Evolutionary conservation across 192 early-diverging fungal species (phyloP), one percentile per base, ranked within the genome.

Genomic region (Lunasporangiospora selenospora): DNA sequence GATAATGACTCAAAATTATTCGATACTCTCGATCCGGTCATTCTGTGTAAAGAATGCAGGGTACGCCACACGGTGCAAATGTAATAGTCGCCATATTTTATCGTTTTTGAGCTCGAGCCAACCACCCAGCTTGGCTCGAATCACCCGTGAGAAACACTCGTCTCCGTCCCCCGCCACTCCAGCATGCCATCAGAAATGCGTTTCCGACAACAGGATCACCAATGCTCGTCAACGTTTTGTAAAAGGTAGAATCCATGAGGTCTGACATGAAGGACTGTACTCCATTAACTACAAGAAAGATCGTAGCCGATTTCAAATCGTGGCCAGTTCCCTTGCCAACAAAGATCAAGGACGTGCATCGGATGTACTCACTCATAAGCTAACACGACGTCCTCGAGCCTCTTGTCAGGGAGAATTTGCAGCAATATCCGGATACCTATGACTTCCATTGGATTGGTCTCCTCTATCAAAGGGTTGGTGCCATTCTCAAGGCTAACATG

Each of bases 341-440:
- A 24, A 61, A 61, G 12, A 18, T 19, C 27, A 61, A 49, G 13
- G 23, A 62, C 45, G 13, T 62, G 4, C 53, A 26, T 40, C 32
- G 64, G 64, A 30, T n/a, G 10, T 58, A 54, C 53, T 38, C 29
- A n/a, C 38, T 66, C 54, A 56, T 66, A 66, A 45, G 16, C 46
- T 19, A 5, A 9, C 40, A 66, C 43, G 23, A 66, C 40, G 21
- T 66, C 7, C 29, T 46, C 7, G 10, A 58, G 33, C 6, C 15
- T 12, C 58, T 21, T 48, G n/a, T 46, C 33, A 21, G 32, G n/a
- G 39, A 48, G 21, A 49, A 66, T 52, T 56, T 66, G 64, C 23
- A 16, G 42, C 21, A 65, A 31, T 52, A 65, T 65, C 24, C 62
- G 3, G 24, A 19, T 66, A 27, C 54, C 64, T 57, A 66, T 19